phyloP scores from a whole-genome alignment of 805 yeast genomes.

The Lipomyces sp. region DNA sequence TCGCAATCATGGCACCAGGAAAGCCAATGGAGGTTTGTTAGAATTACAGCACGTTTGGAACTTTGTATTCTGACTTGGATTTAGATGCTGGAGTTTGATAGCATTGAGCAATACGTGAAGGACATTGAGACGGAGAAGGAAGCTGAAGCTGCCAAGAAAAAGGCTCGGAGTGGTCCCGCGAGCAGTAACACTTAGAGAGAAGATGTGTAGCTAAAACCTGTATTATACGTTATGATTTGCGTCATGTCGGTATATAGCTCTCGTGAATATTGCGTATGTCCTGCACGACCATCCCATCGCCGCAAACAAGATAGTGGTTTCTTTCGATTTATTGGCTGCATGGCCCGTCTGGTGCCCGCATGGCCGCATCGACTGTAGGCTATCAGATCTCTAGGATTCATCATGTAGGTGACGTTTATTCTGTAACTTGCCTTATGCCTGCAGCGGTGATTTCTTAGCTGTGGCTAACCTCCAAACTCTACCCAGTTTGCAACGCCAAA shows the following conservation, averaged over 20 bases:
- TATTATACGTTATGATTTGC: neutral
- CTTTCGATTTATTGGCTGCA: no score
- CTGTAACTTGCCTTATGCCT: no score
- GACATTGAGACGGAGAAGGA: slow-evolving; percentile 87
- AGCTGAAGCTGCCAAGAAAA: slow-evolving; percentile 78
- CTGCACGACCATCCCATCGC: neutral
- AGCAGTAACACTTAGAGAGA: slow-evolving; percentile 11
- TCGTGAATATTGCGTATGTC: neutral
- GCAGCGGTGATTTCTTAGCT: no score
- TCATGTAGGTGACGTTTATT: neutral
- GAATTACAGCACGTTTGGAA: neutral
- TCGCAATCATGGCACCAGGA: slow-evolving; percentile 80
- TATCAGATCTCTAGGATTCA: neutral
- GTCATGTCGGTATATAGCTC: neutral
- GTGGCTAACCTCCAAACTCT: no score
- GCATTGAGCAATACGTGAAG: slow-evolving; percentile 73
- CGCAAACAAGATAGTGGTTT: no score
- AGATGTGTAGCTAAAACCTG: neutral
- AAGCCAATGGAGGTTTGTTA: slow-evolving; percentile 53
- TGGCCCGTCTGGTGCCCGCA: neutral
- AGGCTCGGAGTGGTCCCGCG: slow-evolving; percentile 36
- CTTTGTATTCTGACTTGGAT: slow-evolving; percentile 3
- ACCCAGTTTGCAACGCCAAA: neutral
- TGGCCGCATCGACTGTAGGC: neutral
- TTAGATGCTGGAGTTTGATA: slow-evolving; percentile 63